phyloP scores from a whole-genome alignment of 257 asterid genomes.

The Anisodus acutangulus region DNA sequence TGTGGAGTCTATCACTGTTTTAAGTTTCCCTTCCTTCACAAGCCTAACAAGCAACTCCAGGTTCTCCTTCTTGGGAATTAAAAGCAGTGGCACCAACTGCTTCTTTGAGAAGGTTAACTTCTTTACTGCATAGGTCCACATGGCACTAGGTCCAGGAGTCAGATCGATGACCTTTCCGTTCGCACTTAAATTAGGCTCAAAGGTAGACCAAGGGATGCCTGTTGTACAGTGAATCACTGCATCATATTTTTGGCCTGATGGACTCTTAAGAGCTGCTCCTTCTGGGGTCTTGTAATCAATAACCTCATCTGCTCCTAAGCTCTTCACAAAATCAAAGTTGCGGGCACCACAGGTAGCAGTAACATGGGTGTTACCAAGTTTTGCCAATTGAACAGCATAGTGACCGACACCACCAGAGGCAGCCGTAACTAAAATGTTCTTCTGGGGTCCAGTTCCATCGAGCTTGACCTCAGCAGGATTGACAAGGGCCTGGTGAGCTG shows the following conservation, averaged over 20 bases:
- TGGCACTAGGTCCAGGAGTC: slow-evolving; percentile 49
- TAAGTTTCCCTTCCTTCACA: slow-evolving; percentile 67
- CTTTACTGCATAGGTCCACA: slow-evolving; percentile 50
- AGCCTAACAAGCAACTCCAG: slow-evolving; percentile 55
- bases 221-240: slow-evolving; percentile 64
- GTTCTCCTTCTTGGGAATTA: slow-evolving; percentile 39
- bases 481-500: slow-evolving; percentile 60
- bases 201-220: slow-evolving; percentile 58
- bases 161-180: slow-evolving; percentile 61
- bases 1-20: slow-evolving; percentile 58
- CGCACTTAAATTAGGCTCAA: slow-evolving; percentile 53
- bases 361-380: slow-evolving; percentile 67
- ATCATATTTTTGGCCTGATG: slow-evolving; percentile 65
- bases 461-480: slow-evolving; percentile 50
- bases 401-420: slow-evolving; percentile 86
- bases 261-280: slow-evolving; percentile 68
- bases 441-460: slow-evolving; percentile 45
- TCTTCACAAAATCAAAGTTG: slow-evolving; percentile 57
- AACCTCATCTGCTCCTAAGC: slow-evolving; percentile 81
- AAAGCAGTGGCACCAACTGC: slow-evolving; percentile 47
- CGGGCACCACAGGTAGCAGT: slow-evolving; percentile 88
- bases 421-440: slow-evolving; percentile 67
- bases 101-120: slow-evolving; percentile 54
- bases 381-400: slow-evolving; percentile 74
- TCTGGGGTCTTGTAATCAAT: slow-evolving; percentile 71